phyloP scores from a whole-genome alignment of 2,329 filamentous ascomycete genomes.

The Xylariaceae sp. region DNA sequence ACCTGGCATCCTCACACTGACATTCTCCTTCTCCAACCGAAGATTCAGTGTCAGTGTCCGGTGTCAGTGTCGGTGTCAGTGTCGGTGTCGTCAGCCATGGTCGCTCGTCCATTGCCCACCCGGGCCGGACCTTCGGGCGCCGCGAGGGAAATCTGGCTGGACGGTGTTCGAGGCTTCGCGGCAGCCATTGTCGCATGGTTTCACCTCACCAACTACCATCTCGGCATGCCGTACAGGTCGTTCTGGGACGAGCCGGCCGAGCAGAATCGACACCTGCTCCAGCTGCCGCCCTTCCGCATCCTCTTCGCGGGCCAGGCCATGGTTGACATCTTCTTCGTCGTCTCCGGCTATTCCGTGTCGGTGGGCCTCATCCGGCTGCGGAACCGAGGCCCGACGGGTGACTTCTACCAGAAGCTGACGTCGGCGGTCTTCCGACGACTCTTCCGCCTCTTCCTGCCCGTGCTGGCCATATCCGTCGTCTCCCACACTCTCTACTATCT shows the following conservation, averaged over 20 bases:
- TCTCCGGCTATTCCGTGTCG: slow-evolving; percentile 3
- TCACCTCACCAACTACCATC: slow-evolving; percentile 2
- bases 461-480: slow-evolving; percentile 3
- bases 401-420: slow-evolving; percentile 3
- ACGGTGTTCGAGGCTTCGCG: slow-evolving; percentile 4
- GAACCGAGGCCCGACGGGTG: background rate
- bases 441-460: slow-evolving; percentile 4
- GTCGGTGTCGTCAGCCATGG: too few relatives aligned
- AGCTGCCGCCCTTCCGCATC: slow-evolving; percentile 4
- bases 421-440: slow-evolving; percentile 4
- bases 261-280: slow-evolving; percentile 3
- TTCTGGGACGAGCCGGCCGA: slow-evolving; percentile 5
- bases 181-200: slow-evolving; percentile 3
- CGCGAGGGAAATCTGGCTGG: slow-evolving; percentile 4
- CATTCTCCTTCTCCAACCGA: too few relatives aligned
- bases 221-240: slow-evolving; percentile 1
- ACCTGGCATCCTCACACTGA: too few relatives aligned
- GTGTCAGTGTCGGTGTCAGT: too few relatives aligned
- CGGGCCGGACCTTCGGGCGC: background rate
- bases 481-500: slow-evolving; percentile 3
- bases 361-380: slow-evolving; percentile 1
- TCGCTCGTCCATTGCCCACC: background rate
- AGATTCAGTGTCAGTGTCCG: too few relatives aligned
- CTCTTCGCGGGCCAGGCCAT: slow-evolving; percentile 5
- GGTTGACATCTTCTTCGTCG: slow-evolving; percentile 5